Evolutionary conservation across 2,329 filamentous ascomycete genomes (phyloP).

Genomic region (Podosphaera xanthii): DNA sequence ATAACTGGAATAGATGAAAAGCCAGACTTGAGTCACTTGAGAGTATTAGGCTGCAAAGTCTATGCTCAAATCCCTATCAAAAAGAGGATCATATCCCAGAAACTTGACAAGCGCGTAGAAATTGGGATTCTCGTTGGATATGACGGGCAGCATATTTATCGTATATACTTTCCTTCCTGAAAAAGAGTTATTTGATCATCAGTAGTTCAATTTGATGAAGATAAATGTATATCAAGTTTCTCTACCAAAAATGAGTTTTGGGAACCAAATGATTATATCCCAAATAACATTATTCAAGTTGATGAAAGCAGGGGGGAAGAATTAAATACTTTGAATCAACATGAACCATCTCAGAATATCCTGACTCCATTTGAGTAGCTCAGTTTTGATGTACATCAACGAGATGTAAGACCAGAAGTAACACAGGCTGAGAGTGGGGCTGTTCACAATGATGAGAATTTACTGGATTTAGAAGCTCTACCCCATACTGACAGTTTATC

Average conservation of each 20-base stretch:
- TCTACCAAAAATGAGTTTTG: no score
- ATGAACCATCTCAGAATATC: no score
- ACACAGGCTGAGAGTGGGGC: not conserved
- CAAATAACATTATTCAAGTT: no score
- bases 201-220: no score
- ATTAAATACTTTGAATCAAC: no score
- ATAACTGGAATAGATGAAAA: not conserved
- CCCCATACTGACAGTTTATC: no score
- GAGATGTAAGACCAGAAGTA: not conserved
- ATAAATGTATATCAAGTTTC: no score
- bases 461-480: no score
- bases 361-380: constrained; percentile 1
- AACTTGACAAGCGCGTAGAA: not conserved
- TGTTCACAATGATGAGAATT: not conserved
- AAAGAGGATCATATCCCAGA: not conserved
- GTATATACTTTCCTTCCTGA: not conserved
- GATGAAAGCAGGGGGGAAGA: no score
- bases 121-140: not conserved
- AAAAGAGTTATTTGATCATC: no score
- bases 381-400: constrained; percentile 1
- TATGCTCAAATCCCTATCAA: not conserved
- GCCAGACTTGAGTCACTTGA: not conserved
- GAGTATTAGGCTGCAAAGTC: not conserved
- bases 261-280: no score
- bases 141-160: not conserved